Percentiles rank a stretch among this genome's conserved stretches.
phyloP scores from a whole-genome alignment of 2,329 filamentous ascomycete genomes.

The Bipolaris gigantea region DNA sequence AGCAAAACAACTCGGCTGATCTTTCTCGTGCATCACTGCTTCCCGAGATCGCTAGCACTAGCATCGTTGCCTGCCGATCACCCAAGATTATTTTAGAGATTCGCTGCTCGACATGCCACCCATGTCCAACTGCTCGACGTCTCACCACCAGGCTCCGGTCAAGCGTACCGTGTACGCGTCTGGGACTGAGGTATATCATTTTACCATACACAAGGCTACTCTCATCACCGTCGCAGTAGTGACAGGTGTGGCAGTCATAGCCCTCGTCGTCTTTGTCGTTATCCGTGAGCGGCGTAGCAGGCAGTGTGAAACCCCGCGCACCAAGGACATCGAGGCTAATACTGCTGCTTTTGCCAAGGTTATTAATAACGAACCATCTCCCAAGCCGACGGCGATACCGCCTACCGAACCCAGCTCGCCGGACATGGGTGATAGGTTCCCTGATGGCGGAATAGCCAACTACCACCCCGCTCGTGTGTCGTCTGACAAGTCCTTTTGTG shows the following conservation, averaged over 20 bases:
- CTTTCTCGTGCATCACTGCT: not conserved
- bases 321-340: not conserved
- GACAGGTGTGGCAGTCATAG: not conserved
- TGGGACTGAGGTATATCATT: not conserved
- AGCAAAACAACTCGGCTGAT: not conserved
- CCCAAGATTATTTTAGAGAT: not conserved
- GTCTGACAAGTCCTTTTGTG: not conserved
- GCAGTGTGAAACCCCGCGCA: too few species aligned
- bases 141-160: not conserved
- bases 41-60: not conserved
- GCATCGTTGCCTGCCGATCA: not conserved
- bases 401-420: not conserved
- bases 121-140: not conserved
- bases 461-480: not conserved
- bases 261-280: not conserved
- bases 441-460: not conserved
- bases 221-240: not conserved
- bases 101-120: not conserved
- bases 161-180: not conserved
- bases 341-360: not conserved
- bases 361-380: not conserved
- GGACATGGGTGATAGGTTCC: not conserved
- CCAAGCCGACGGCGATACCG: not conserved
- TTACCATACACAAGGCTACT: not conserved
- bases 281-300: not conserved